phyloP scores from a whole-genome alignment of 2,329 filamentous ascomycete genomes.

The Neonectria neomacrospora region DNA sequence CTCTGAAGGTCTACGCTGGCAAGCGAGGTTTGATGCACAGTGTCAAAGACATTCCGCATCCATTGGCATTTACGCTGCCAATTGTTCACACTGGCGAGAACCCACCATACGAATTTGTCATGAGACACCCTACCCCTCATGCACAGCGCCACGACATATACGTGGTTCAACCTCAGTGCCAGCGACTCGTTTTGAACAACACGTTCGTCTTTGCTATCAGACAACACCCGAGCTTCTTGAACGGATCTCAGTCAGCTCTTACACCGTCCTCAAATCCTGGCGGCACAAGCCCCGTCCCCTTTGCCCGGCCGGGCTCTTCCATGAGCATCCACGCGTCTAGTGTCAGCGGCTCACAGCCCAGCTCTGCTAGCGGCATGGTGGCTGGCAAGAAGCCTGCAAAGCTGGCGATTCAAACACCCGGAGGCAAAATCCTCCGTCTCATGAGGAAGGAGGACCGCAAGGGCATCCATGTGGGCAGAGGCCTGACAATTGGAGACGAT shows the following conservation, averaged over 20 bases:
- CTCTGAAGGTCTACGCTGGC: constrained; percentile 91
- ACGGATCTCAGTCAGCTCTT: constrained; percentile 49
- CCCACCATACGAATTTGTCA: constrained; percentile 92
- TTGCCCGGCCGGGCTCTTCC: constrained; percentile 68
- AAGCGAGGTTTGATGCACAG: constrained; percentile 97
- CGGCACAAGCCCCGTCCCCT: constrained; percentile 68
- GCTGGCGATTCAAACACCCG: constrained; percentile 91
- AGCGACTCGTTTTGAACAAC: constrained; percentile 89
- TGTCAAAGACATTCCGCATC: constrained; percentile 94
- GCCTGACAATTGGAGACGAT: constrained; percentile 62
- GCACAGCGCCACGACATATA: constrained; percentile 98
- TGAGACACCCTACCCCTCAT: constrained; percentile 93
- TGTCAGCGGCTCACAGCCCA: constrained; percentile 67
- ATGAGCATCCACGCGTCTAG: constrained; percentile 73
- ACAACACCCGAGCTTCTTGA: constrained; percentile 75
- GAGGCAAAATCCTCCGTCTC: constrained; percentile 91
- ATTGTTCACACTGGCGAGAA: constrained; percentile 92
- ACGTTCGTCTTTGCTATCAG: constrained; percentile 97
- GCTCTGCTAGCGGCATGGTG: constrained; percentile 62
- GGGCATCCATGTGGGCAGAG: constrained; percentile 60
- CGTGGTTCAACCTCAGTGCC: constrained; percentile 94
- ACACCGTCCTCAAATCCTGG: constrained; percentile 61
- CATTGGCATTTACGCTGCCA: constrained; percentile 88
- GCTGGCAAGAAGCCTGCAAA: constrained; percentile 88
- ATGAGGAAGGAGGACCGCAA: constrained; percentile 81